These are phyloP conservation scores for Trichoderma parareesei DNA, from an alignment of 495 filamentous ascomycete genomes.

Conservation along the genomic window DNA sequence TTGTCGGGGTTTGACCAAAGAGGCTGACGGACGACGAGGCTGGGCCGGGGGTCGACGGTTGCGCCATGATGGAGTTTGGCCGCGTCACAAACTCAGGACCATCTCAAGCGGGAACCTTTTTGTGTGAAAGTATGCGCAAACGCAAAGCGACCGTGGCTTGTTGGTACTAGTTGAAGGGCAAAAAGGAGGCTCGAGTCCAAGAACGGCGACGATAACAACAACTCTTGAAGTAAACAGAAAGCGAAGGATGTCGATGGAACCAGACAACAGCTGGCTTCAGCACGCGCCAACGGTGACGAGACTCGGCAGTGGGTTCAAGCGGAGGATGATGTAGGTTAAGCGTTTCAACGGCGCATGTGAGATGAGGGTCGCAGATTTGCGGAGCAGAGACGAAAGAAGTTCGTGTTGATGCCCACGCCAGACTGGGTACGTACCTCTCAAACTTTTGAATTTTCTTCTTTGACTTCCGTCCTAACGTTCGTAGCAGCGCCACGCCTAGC, in stretches of 20 bases:
- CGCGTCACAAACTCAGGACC: not conserved
- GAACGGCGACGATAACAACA: not conserved
- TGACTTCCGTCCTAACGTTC: not conserved
- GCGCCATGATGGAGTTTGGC: conserved; percentile 21
- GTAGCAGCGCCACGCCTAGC: conserved; percentile 22
- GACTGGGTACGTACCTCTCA: conserved; percentile 4
- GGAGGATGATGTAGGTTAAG: not conserved
- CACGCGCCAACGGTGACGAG: not conserved
- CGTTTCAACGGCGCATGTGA: not conserved
- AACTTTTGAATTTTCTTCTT: conserved; percentile 10
- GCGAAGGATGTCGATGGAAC: too few relatives aligned
- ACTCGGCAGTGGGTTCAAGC: not conserved
- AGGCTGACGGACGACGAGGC: conserved; percentile 19
- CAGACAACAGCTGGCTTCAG: not conserved
- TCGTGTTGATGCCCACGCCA: not conserved
- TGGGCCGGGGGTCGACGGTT: conserved; percentile 22
- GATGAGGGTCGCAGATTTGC: conserved; percentile 8
- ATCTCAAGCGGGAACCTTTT: not conserved
- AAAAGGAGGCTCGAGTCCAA: not conserved
- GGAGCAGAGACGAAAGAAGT: not conserved
- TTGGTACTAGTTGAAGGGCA: too few relatives aligned
- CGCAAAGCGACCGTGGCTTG: too few relatives aligned
- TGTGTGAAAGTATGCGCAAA: too few relatives aligned
- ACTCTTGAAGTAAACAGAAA: not conserved
- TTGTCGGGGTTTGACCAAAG: conserved; percentile 22